Evolutionary conservation across 352 stramenopile species (phyloP), one percentile per base, ranked within the genome.

Genomic region (Bremia lactucae): DNA sequence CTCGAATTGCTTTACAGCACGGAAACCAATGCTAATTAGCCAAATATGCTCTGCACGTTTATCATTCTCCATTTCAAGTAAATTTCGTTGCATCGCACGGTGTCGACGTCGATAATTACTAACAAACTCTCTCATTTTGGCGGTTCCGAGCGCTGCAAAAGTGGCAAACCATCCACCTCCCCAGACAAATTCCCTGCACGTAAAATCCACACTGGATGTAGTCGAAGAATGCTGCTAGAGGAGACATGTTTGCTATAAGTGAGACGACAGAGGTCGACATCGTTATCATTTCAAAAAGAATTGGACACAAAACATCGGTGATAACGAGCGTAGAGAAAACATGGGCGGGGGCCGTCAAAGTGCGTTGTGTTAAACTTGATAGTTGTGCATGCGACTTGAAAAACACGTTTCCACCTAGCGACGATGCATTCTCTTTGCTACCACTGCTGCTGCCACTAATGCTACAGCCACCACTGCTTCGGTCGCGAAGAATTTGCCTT

Each of bases 71-170:
- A 87, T 87, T 4, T 73, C 59, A 25, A 71, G 43, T 36, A 93
- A 52, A 33, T 73, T 57, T 35, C 75, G 73, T 43, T 87, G 73
- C 49, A 90, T 68, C 20, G 83, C 76, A 31, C 80, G 80, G 21
- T 78, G 73, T 10, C 73, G 67, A 16, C 80, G 75, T 22, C 79
- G 68, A 43, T 93, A 93, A 47, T 88, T 90, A 54, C 73, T 87
- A 24, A 93, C 80, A 47, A 89, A 87, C 59, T 89, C 72, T 36
- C 80, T 79, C 80, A 93, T 93, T 36, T 87, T 85, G n/a, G 26
- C 67, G 69, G 54, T 90, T 90, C 15, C 80, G 71, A 34, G 71
- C 57, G 57, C 80, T 93, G 49, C 75, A 90, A 51, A 87, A 93
- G 57, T 93, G 80, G 49, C 75, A 88, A 10, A 81, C 56, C 58